Percentiles rank a stretch among this genome's conserved stretches.
These are phyloP conservation scores for Cryphonectria japonica DNA, from an alignment of 2,329 filamentous ascomycete genomes.

Conservation along the genomic window DNA sequence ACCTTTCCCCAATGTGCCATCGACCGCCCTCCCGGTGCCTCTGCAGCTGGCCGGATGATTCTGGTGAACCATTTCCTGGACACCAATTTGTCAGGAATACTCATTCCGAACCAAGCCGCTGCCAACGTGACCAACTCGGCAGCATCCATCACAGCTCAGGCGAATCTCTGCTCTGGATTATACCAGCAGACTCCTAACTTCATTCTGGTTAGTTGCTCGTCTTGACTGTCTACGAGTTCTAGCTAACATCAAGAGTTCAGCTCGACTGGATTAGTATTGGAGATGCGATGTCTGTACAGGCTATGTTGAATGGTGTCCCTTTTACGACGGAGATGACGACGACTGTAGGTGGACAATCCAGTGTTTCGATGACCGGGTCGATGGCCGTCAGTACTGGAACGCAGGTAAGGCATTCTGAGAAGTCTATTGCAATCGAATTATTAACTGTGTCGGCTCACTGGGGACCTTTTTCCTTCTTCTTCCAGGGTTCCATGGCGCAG, in stretches of 20 bases:
- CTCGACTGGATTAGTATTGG: conserved; percentile 27
- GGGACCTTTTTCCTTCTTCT: not conserved
- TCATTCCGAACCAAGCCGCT: conserved; percentile 35
- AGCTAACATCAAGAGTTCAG: conserved; percentile 4
- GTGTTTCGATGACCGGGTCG: not conserved
- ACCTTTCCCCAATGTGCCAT: conserved; percentile 68
- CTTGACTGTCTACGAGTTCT: not conserved
- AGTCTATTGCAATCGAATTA: not conserved
- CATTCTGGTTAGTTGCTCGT: conserved; percentile 34
- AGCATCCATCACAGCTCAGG: conserved; percentile 49
- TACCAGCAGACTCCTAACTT: conserved; percentile 43
- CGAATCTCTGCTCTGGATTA: conserved; percentile 38
- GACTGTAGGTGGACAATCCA: not conserved
- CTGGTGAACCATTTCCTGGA: conserved; percentile 69
- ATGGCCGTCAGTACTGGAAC: not conserved
- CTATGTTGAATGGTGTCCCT: conserved; percentile 21
- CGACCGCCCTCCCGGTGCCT: conserved; percentile 58
- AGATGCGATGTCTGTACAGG: conserved; percentile 25
- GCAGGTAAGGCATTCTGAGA: not conserved
- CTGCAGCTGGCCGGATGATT: conserved; percentile 47
- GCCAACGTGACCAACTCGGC: conserved; percentile 52
- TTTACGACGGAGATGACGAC: conserved; percentile 2
- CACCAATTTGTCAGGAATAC: conserved; percentile 40
- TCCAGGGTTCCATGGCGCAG: not conserved
- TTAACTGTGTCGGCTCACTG: not conserved